Conservation (phyloP, 2,329 filamentous ascomycete species). For the Monosporascus sp. region DNA sequence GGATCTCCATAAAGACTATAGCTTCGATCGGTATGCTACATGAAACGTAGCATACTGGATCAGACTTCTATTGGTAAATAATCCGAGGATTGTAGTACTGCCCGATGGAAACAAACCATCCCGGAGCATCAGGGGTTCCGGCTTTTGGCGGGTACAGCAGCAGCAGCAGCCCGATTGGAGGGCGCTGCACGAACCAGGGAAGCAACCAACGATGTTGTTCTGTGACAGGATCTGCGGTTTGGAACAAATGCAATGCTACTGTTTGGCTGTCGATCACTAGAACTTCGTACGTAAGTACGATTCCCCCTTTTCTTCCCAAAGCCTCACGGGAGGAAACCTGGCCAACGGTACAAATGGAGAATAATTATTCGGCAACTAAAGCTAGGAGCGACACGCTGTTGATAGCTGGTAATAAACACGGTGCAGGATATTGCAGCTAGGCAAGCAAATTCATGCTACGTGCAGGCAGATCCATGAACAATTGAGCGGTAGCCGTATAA, state of each 20-base stretch:
- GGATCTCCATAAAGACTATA: too few relatives aligned
- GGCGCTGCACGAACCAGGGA: neutral
- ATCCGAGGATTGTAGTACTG: too few relatives aligned
- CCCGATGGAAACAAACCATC: too few relatives aligned
- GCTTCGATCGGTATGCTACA: too few relatives aligned
- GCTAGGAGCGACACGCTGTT: neutral
- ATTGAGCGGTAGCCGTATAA: neutral
- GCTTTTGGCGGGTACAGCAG: neutral
- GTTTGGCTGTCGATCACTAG: slow-evolving; percentile 16
- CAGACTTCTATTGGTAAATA: too few relatives aligned
- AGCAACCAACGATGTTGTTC: neutral
- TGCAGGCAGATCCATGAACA: too few relatives aligned
- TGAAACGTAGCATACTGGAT: too few relatives aligned
- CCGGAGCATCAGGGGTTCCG: too few relatives aligned
- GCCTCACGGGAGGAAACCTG: neutral
- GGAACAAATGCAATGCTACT: slow-evolving; percentile 20
- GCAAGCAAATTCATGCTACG: too few relatives aligned
- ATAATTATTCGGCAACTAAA: neutral
- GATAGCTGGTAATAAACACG: neutral
- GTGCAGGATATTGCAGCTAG: too few relatives aligned
- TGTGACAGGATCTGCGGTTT: slow-evolving; percentile 30
- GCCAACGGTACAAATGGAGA: too few relatives aligned
- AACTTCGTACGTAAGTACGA: neutral
- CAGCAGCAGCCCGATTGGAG: neutral
- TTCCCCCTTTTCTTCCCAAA: neutral